Base-by-base conservation (phyloP, 2,329 filamentous ascomycete species). In the Amauroascus verrucosus region DNA sequence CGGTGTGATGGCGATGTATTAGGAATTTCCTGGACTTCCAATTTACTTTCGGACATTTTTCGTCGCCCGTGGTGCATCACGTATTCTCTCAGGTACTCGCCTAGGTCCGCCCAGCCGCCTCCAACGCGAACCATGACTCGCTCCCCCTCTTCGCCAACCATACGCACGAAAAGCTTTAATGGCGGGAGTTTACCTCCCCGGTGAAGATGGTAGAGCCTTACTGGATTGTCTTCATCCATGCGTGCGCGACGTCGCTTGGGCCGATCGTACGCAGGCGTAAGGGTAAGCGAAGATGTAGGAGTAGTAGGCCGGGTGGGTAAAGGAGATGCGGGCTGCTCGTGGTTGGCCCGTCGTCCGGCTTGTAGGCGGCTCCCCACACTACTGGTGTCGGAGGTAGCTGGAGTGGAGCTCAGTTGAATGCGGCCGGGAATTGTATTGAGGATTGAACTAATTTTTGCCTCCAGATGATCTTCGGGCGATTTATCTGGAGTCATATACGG, bases 81-180 rank as follows among this genome's bases (percentile, higher is more conserved):
- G 63, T 96, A 98, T 67, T 95, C 88, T 61, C 89, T 85, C 40
- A 98, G 77, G 64, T 96, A 98, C 68, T 97, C 93, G 35, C 86
- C 91, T 18, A 98, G 75, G 68, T 98, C 93, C 13, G 90, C 89
- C 93, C 93, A 98, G n/a, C 93, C 93, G 55, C 93, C 93, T 11
- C 93, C 93, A 11, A 98, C 91, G 33, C 93, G 86, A 6, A 98
- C 93, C 93, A 98, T 97, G 57, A 97, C 89, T 49, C 93, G 83
- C 68, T 97, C 89, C 14, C 87, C 88, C 54, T 82, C 78, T 67
- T 95, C 89, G 48, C 93, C 93, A 1, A 98, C 90, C 1, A 89
- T 83, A 14, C 93, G 85, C 50, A 98, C 90, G 63, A 94, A 95
- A 4, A 98, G 80, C 70, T 96, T 97, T 65, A 96, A 90, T 0